Conservation (phyloP, 2,329 filamentous ascomycete genomes). For the Penicillium brevicompactum region DNA sequence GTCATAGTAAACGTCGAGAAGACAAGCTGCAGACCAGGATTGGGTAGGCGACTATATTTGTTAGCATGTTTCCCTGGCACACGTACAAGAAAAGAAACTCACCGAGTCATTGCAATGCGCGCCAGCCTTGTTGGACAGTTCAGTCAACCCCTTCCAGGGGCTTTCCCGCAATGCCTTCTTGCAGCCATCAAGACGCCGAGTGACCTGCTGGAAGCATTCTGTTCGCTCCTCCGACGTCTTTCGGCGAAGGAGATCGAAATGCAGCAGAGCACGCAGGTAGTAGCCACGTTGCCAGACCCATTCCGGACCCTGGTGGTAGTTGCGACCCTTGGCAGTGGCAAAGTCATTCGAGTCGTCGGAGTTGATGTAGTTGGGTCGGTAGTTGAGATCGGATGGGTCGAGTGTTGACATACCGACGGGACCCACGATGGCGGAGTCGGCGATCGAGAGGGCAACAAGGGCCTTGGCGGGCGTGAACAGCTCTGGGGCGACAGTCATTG, state of each 20-base stretch:
- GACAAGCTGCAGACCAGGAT: conserved; percentile 91
- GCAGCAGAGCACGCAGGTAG: conserved; percentile 86
- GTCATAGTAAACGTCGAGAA: conserved; percentile 96
- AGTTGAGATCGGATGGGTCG: conserved; percentile 89
- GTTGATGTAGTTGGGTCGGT: conserved; percentile 92
- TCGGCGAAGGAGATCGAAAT: conserved; percentile 80
- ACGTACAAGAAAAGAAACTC: conserved; percentile 37
- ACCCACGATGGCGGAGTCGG: conserved; percentile 77
- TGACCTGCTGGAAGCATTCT: conserved; percentile 95
- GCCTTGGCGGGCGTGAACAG: conserved; percentile 81
- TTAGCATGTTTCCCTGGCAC: conserved; percentile 14
- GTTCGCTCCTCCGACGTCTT: conserved; percentile 67
- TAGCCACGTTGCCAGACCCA: conserved; percentile 98
- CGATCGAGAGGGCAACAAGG: conserved; percentile 74
- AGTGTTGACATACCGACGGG: conserved; percentile 95
- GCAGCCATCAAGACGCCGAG: conserved; percentile 76
- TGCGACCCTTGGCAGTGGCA: conserved; percentile 87
- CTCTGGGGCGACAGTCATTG: conserved; percentile 89
- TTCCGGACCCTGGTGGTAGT: conserved; percentile 97
- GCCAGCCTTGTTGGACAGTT: conserved; percentile 89
- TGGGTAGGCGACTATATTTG: conserved; percentile 77
- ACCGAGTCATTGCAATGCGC: conserved; percentile 85
- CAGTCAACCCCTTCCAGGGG: conserved; percentile 86
- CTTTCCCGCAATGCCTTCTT: conserved; percentile 80
- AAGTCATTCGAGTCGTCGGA: conserved; percentile 91